phyloP scores from a whole-genome alignment of 306 rosid genomes.

The Prunus davidiana region DNA sequence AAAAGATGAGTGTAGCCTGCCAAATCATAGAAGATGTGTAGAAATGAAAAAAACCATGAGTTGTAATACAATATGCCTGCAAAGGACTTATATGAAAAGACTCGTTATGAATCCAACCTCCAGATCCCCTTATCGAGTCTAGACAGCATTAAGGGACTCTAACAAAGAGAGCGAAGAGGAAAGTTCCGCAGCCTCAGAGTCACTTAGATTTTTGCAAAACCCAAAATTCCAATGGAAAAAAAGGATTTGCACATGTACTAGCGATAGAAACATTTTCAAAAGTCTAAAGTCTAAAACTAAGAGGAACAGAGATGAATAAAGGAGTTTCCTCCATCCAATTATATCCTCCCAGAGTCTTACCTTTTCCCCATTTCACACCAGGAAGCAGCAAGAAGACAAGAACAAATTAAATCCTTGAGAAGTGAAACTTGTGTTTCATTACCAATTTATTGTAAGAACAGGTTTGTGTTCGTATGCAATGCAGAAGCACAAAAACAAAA shows the following conservation, averaged over 20 bases:
- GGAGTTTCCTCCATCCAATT: not conserved
- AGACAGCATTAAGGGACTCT: not conserved
- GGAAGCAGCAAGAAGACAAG: not conserved
- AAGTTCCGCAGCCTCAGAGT: not conserved
- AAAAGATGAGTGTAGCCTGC: not conserved
- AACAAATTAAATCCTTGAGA: not conserved
- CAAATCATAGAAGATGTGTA: not conserved
- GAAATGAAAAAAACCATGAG: too few species aligned
- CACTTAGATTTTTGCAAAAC: not conserved
- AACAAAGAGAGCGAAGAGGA: not conserved
- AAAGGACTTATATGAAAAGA: not conserved
- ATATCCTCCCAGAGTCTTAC: not conserved
- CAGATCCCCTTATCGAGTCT: too few species aligned
- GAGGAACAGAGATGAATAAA: not conserved
- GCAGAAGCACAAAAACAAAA: not conserved
- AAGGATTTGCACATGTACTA: not conserved
- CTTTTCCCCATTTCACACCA: not conserved
- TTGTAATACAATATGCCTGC: not conserved
- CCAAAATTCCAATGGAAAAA: not conserved
- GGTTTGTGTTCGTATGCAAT: not conserved
- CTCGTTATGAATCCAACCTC: not conserved
- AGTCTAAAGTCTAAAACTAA: not conserved
- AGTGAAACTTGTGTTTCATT: not conserved
- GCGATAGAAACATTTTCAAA: not conserved
- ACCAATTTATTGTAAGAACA: not conserved